Base-by-base conservation (phyloP, 805 yeast species). In the Cyberlindnera misumaiensis region DNA sequence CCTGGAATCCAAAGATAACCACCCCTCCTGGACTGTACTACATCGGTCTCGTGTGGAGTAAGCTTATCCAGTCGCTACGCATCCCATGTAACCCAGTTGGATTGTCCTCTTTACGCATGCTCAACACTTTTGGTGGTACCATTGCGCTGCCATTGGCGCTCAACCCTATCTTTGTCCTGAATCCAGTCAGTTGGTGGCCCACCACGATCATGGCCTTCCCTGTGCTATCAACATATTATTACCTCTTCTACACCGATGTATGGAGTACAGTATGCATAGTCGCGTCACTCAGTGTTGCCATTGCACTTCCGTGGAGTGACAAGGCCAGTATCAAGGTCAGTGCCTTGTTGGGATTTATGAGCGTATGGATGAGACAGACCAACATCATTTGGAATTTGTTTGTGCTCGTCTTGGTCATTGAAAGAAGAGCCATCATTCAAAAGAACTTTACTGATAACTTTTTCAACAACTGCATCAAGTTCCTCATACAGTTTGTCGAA, bases 11-110 rank as follows among this genome's bases (percentile, higher is more conserved):
- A 11, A 89, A 90, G 55, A 87, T 93, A 55, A 90, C 98, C 2
- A 93, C 98, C 0, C 98, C 98, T 1, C 97, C 97, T 1, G 98
- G 97, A 0, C 64, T 90, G 13, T 90, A 93, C 55, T 35, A 68
- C 3, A 44, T 77, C 11, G 73, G 73, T 2, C 63, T 58, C 47
- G 7, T 62, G 1, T 63, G 60, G 48, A 48, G 62, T 15, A 52
- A 57, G 28, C 36, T 62, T 28, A 28, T 28, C 5, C 16, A 13
- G 13, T 27, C 48, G 7, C 31, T 52, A 44, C 49, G 52, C 40
- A 10, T 43, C 20, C 46, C 57, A 4, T 43, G 63, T 42, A 39
- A 59, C 22, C 46, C 55, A 1, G 63, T 67, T 43, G 57, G 59
- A 4, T 44, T 73, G 15, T 47, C 63, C 1, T 62, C 67, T 9